Conservation (phyloP, 75 land plant species). For the Pinus tabuliformis region DNA sequence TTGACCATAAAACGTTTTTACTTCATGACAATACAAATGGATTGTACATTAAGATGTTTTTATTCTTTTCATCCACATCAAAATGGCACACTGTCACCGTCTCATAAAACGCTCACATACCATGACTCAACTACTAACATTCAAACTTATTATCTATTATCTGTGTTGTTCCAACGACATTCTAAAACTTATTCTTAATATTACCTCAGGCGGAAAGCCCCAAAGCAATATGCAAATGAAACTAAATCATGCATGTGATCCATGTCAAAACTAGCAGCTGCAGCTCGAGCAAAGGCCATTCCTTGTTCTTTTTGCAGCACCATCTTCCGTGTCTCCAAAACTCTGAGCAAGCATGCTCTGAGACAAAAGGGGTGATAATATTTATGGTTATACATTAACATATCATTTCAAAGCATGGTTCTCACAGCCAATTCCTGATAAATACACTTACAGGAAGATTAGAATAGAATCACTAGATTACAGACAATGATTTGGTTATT, state of each 20-base stretch:
- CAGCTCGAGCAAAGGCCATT: slow-evolving; percentile 59
- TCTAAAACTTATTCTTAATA: not conserved
- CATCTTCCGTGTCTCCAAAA: slow-evolving; percentile 46
- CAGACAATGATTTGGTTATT: not conserved
- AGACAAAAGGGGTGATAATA: not conserved
- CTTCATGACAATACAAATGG: not conserved
- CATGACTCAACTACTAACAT: not conserved
- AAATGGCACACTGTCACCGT: not conserved
- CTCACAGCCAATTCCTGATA: not conserved
- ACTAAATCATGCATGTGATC: slow-evolving; percentile 45
- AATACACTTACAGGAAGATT: not conserved
- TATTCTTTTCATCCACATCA: not conserved
- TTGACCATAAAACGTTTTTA: not conserved
- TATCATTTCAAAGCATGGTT: not conserved
- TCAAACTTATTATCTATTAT: not conserved
- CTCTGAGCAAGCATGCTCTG: slow-evolving; percentile 42
- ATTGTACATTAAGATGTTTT: not conserved
- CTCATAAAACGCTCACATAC: not conserved
- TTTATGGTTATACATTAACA: not conserved
- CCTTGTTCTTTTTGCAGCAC: slow-evolving; percentile 55
- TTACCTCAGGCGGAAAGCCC: slow-evolving; percentile 54
- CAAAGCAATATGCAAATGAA: slow-evolving; percentile 51
- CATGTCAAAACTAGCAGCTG: slow-evolving; percentile 49
- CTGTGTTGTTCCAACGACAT: not conserved
- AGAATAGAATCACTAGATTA: not conserved